A percentile compares a stretch with the other conserved stretches of the same genome.
These are phyloP conservation scores for Trichocladium uniseriatum DNA, from an alignment of 495 filamentous ascomycete species.

Conservation along the genomic window DNA sequence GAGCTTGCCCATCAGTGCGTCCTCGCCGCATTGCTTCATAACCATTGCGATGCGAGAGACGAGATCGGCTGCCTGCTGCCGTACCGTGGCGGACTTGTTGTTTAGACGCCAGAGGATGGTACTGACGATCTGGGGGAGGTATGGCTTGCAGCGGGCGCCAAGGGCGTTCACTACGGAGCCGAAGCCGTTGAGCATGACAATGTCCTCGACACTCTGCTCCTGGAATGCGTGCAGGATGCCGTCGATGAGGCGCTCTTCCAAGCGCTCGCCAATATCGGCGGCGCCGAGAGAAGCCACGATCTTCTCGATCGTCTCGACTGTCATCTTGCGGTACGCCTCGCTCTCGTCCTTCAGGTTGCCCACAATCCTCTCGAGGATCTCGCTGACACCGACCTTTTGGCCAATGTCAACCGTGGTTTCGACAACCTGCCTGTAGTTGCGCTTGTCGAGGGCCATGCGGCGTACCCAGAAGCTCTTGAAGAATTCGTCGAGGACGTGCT, in stretches of 20 bases:
- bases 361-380: conserved; percentile 89
- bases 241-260: conserved; percentile 90
- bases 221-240: conserved; percentile 97
- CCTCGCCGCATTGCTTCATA: conserved; percentile 97
- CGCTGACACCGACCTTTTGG: conserved; percentile 90
- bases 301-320: conserved; percentile 94
- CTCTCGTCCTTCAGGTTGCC: conserved; percentile 96
- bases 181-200: conserved; percentile 96
- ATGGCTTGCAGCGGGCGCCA: conserved; percentile 88
- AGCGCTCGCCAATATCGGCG: conserved; percentile 81
- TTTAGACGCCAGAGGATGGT: conserved; percentile 97
- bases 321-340: conserved; percentile 98
- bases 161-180: conserved; percentile 96
- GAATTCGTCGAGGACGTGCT: conserved; percentile 88
- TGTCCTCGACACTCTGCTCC: conserved; percentile 94
- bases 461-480: conserved; percentile 99
- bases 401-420: conserved; percentile 96
- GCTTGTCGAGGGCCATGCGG: conserved; percentile 91
- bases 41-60: conserved; percentile 95
- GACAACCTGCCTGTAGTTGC: conserved; percentile 94
- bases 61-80: conserved; percentile 93
- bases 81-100: conserved; percentile 92
- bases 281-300: conserved; percentile 85
- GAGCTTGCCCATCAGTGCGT: conserved; percentile 90
- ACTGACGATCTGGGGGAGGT: conserved; percentile 89